Evolutionary conservation across 1,284 basidiomycete genomes (phyloP).

Genomic region (Phylloboletellus chloephorus): DNA sequence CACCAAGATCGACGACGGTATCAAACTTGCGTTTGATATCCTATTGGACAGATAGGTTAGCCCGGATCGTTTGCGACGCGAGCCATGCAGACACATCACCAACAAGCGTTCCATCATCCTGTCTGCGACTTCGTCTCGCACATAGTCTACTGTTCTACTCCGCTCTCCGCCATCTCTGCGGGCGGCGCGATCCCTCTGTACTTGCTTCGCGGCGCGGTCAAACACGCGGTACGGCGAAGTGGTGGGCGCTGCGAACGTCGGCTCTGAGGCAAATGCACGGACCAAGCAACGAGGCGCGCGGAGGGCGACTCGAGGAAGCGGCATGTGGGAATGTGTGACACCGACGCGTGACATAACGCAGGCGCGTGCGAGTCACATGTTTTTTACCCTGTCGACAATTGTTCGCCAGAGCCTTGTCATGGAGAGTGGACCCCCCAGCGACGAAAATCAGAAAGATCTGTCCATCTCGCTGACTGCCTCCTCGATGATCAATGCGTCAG

Average conservation of each 20-base stretch:
- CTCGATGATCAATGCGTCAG: slow-evolving; percentile 26
- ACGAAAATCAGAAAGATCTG: slow-evolving; percentile 10
- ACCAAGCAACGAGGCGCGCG: slow-evolving; percentile 6
- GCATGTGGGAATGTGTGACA: slow-evolving; percentile 25
- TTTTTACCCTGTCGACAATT: no score
- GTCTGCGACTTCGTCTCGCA: slow-evolving; percentile 87
- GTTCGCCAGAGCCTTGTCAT: no score
- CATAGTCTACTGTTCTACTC: slow-evolving; percentile 85
- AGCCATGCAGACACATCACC: slow-evolving; percentile 36
- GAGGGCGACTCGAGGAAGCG: slow-evolving; percentile 8
- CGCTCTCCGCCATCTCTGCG: slow-evolving; percentile 48
- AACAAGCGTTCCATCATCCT: slow-evolving; percentile 85
- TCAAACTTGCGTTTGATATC: slow-evolving; percentile 87
- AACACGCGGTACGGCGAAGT: slow-evolving; percentile 77
- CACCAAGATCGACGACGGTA: slow-evolving; percentile 82
- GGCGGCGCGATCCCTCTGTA: slow-evolving; percentile 79
- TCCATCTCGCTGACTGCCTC: slow-evolving; percentile 22
- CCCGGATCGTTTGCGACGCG: not conserved
- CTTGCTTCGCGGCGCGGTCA: slow-evolving; percentile 77
- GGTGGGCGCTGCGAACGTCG: slow-evolving; percentile 34
- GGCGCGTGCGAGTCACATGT: slow-evolving; percentile 2
- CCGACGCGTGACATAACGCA: slow-evolving; percentile 18
- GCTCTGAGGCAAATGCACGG: slow-evolving; percentile 38
- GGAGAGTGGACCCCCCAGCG: slow-evolving; percentile 12
- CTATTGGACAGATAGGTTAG: slow-evolving; percentile 39